Evolutionary conservation across 2,329 filamentous ascomycete genomes (phyloP).

Genomic region (Macrophomina phaseolina): DNA sequence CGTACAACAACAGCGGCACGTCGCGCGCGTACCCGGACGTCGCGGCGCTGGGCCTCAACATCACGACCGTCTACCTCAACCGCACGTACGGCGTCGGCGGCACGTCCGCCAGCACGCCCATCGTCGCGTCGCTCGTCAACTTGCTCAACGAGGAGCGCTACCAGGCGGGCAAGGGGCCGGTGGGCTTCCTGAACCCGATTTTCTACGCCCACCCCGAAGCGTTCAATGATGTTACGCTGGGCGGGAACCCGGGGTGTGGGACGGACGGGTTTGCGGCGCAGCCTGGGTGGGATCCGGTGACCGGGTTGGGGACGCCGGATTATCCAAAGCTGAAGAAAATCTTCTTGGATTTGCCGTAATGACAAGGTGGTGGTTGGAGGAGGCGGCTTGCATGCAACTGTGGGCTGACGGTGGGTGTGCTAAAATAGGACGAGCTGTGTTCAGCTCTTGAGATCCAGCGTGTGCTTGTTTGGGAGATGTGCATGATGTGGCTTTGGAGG

Average conservation of each 20-base stretch:
- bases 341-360: constrained; percentile 25
- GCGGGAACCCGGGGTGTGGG: constrained; percentile 32
- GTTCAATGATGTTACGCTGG: constrained; percentile 33
- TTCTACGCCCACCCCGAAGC: constrained; percentile 51
- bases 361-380: not conserved
- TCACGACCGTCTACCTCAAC: constrained; percentile 43
- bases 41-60: constrained; percentile 48
- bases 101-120: constrained; percentile 58
- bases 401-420: no score
- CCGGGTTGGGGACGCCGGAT: constrained; percentile 55
- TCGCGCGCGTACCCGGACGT: constrained; percentile 33
- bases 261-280: constrained; percentile 31
- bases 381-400: no score
- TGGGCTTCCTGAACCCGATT: constrained; percentile 52
- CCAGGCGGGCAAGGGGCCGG: constrained; percentile 42
- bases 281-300: constrained; percentile 48
- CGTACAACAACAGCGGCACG: constrained; percentile 41
- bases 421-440: no score
- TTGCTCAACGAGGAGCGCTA: constrained; percentile 51
- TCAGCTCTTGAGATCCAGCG: no score
- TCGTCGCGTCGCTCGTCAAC: constrained; percentile 56
- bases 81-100: constrained; percentile 47
- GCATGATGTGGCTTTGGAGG: no score
- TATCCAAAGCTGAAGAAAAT: constrained; percentile 40
- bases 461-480: no score